These are phyloP conservation scores for Aphanoascus verrucosus DNA, from an alignment of 2,329 filamentous ascomycete genomes.

Conservation along the genomic window DNA sequence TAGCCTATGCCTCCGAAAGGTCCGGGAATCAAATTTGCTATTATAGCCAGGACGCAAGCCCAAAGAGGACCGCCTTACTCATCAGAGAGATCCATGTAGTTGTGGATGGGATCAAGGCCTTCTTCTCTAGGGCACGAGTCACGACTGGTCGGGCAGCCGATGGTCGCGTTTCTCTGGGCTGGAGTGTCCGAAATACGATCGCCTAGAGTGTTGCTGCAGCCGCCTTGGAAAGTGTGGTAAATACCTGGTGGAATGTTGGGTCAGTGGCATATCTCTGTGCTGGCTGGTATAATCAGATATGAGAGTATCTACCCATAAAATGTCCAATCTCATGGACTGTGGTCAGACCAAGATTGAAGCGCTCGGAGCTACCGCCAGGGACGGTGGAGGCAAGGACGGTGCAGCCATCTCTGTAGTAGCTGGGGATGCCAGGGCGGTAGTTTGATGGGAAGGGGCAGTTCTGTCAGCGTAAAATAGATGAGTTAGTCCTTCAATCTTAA, in stretches of 20 bases:
- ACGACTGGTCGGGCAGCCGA: slow-evolving; percentile 44
- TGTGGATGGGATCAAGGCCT: slow-evolving; percentile 44
- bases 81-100: slow-evolving; percentile 50
- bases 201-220: slow-evolving; percentile 31
- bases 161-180: slow-evolving; percentile 46
- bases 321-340: slow-evolving; percentile 40
- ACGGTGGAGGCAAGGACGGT: slow-evolving; percentile 48
- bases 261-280: neutral
- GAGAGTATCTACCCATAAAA: slow-evolving; percentile 31
- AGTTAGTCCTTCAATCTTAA: slow-evolving; percentile 19
- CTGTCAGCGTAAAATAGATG: slow-evolving; percentile 43
- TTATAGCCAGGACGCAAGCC: slow-evolving; percentile 30
- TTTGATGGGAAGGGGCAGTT: slow-evolving; percentile 21
- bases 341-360: slow-evolving; percentile 41
- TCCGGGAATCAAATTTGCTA: slow-evolving; percentile 18
- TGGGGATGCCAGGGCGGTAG: slow-evolving; percentile 29
- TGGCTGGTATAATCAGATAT: neutral
- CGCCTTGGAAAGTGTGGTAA: slow-evolving; percentile 36
- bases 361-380: slow-evolving; percentile 40
- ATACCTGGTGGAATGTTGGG: slow-evolving; percentile 16
- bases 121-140: slow-evolving; percentile 40
- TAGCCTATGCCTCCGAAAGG: slow-evolving; percentile 1
- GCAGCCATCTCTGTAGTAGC: slow-evolving; percentile 46
- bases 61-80: slow-evolving; percentile 35
- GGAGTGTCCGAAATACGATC: slow-evolving; percentile 39